These are phyloP conservation scores for Cystobasidium tubakii DNA, from an alignment of 768 basidiomycete genomes.

Conservation along the genomic window DNA sequence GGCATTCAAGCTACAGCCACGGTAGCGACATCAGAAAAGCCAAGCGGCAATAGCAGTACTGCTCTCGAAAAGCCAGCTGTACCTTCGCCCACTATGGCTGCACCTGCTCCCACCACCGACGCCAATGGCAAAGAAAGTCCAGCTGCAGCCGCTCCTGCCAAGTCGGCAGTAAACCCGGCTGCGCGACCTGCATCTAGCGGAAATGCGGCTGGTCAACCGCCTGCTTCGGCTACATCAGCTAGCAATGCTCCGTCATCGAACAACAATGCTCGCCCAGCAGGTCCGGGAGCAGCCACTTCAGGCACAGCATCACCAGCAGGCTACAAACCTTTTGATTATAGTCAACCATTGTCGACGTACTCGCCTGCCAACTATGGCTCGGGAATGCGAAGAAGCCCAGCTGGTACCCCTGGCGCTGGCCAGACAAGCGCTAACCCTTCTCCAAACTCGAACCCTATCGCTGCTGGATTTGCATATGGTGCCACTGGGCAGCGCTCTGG, in stretches of 20 bases:
- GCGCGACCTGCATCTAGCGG: background rate
- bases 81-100: background rate
- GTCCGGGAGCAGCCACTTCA: background rate
- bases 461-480: constrained; percentile 9
- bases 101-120: background rate
- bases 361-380: background rate
- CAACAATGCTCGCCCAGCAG: background rate
- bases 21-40: background rate
- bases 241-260: background rate
- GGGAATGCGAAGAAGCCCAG: background rate
- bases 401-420: background rate
- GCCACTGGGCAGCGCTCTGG: background rate
- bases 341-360: constrained; percentile 3
- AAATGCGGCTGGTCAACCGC: background rate
- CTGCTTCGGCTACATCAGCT: background rate
- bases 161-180: background rate
- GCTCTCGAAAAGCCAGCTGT: background rate
- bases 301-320: background rate
- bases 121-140: background rate
- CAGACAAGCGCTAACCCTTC: background rate
- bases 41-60: background rate
- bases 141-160: background rate
- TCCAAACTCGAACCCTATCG: background rate
- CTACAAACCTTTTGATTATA: constrained; percentile 14
- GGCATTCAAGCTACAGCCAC: background rate